Evolutionary conservation across 345 rosid species (phyloP).

Genomic region (Citrus reticulata): DNA sequence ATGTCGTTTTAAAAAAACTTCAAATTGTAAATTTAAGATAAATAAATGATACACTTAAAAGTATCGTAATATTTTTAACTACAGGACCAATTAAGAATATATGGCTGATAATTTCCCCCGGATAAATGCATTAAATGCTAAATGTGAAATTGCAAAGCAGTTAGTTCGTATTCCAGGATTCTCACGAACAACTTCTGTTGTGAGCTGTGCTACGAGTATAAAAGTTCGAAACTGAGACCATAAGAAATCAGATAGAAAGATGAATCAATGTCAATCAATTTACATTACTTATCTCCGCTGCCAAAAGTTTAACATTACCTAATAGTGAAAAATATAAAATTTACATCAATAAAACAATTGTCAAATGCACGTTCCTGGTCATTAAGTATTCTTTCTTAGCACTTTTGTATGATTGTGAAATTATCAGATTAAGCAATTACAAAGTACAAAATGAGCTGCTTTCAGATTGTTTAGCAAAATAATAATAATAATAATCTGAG

Average conservation of each 20-base stretch:
- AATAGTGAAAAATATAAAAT: too few relatives aligned
- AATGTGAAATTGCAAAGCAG: too few relatives aligned
- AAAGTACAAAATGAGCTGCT: neutral
- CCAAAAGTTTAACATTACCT: too few relatives aligned
- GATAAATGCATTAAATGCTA: too few relatives aligned
- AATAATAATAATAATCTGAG: neutral
- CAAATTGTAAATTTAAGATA: too few relatives aligned
- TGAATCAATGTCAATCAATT: neutral
- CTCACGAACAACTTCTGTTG: too few relatives aligned
- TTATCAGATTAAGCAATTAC: neutral
- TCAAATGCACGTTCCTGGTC: neutral
- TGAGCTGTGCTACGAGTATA: too few relatives aligned
- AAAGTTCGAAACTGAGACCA: neutral
- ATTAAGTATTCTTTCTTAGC: neutral
- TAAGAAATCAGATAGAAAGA: neutral
- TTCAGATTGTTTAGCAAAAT: neutral
- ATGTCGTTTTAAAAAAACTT: too few relatives aligned
- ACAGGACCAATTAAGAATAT: fast-evolving
- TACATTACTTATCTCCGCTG: neutral
- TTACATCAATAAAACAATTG: neutral
- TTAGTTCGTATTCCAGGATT: too few relatives aligned
- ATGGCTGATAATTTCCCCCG: too few relatives aligned
- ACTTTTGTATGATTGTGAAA: neutral
- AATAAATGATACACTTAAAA: too few relatives aligned
- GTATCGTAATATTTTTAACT: too few relatives aligned